Percentiles rank a stretch among this genome's conserved stretches.
Evolutionary conservation across 2,329 filamentous ascomycete species (phyloP).

Genomic region (Lasiodiplodia sp.): DNA sequence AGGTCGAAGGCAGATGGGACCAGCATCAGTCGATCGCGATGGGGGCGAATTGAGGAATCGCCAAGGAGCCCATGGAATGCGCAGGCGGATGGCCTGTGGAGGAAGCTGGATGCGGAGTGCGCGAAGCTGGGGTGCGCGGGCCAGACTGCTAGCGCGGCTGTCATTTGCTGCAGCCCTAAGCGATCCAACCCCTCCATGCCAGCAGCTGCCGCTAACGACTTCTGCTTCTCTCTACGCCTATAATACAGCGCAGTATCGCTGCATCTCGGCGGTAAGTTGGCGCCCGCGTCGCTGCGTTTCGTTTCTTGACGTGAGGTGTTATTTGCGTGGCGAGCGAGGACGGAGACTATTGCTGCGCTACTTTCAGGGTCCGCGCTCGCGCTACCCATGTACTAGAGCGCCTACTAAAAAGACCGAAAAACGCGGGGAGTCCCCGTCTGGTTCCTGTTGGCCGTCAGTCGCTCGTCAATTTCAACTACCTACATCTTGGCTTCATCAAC

Average conservation of each 20-base stretch:
- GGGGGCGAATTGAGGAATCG: background rate
- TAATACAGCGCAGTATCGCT: background rate
- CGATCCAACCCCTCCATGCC: background rate
- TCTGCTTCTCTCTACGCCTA: background rate
- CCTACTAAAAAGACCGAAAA: background rate
- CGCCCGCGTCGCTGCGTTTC: background rate
- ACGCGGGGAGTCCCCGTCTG: constrained; percentile 5
- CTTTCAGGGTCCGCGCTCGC: background rate
- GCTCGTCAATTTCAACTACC: background rate
- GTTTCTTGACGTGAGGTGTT: background rate
- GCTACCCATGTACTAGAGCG: background rate
- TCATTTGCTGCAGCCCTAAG: background rate
- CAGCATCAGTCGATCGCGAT: constrained; percentile 5
- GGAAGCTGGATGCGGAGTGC: background rate
- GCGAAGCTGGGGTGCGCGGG: background rate
- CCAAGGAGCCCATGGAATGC: background rate
- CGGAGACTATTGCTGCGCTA: background rate
- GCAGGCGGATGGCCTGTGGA: background rate
- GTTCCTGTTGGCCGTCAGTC: background rate
- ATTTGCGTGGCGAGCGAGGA: background rate
- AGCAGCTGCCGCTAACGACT: background rate
- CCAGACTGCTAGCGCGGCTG: background rate
- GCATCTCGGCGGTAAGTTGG: background rate
- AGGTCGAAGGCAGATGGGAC: background rate
- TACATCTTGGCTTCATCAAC: background rate